These are phyloP conservation scores for Quercus lobata DNA, from an alignment of 331 rosid species.

Conservation along the genomic window DNA sequence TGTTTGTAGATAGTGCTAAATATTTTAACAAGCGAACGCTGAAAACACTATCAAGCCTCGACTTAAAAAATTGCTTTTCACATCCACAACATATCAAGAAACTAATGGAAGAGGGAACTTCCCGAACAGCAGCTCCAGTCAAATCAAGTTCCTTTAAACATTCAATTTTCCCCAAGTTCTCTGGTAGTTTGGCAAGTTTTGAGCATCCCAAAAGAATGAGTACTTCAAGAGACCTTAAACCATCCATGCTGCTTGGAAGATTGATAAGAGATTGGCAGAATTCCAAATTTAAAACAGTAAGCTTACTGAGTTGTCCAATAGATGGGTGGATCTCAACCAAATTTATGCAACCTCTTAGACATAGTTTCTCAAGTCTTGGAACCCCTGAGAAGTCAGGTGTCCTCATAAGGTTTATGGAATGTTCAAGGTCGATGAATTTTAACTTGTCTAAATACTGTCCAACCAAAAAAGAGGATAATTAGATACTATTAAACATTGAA, in stretches of 20 bases:
- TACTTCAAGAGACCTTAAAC: constrained; percentile 20
- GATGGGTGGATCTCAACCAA: constrained; percentile 32
- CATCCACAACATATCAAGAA: no score
- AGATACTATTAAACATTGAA: not conserved
- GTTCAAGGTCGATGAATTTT: constrained; percentile 24
- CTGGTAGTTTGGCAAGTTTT: constrained; percentile 22
- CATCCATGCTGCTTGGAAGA: constrained; percentile 24
- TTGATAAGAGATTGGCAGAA: constrained; percentile 23
- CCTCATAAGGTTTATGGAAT: constrained; percentile 14
- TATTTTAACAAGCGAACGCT: no score
- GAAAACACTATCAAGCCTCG: no score
- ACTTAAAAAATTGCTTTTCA: no score
- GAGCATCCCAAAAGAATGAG: constrained; percentile 30
- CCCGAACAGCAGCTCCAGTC: no score
- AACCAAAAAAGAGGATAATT: not conserved
- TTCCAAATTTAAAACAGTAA: constrained; percentile 13
- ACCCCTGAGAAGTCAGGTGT: constrained; percentile 25
- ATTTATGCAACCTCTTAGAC: constrained; percentile 28
- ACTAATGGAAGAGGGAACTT: no score
- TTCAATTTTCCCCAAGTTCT: constrained; percentile 13
- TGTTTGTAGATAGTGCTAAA: no score
- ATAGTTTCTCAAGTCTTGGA: constrained; percentile 31
- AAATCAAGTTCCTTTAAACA: no score
- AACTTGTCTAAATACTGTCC: constrained; percentile 14
- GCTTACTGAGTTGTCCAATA: constrained; percentile 23